Evolutionary conservation across 148 eudicot genomes (phyloP).

Genomic region (Cornus controversa): DNA sequence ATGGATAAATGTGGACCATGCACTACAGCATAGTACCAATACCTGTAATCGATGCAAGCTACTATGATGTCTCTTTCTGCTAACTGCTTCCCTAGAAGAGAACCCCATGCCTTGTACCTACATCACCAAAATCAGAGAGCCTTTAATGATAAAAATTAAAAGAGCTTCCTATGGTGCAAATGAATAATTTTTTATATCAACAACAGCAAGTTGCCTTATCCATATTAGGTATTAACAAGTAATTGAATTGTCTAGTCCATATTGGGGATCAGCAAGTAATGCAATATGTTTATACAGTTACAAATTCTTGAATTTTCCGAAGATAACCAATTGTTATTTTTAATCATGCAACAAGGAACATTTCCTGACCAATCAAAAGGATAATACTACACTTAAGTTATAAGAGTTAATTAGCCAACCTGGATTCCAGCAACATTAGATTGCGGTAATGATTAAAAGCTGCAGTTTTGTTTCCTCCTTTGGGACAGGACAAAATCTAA

Average conservation of each 20-base stretch:
- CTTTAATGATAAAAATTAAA: not conserved
- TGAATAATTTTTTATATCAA: not conserved
- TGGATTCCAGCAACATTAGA: not conserved
- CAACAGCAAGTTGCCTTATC: not conserved
- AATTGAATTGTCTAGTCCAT: not conserved
- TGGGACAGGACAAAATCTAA: not conserved
- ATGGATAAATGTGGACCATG: not conserved
- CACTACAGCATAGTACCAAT: constrained; percentile 10
- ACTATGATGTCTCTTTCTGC: constrained; percentile 90
- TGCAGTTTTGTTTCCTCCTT: not conserved
- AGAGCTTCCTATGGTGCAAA: not conserved
- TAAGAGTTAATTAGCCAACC: not conserved
- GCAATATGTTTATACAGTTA: not conserved
- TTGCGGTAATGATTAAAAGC: not conserved
- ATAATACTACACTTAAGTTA: not conserved
- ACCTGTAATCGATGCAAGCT: constrained; percentile 98
- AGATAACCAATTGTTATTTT: not conserved
- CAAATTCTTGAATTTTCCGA: not conserved
- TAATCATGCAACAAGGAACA: not conserved
- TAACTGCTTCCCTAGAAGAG: constrained; percentile 84
- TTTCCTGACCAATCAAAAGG: not conserved
- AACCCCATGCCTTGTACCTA: constrained; percentile 99
- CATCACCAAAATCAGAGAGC: constrained; percentile 12
- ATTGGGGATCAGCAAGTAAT: not conserved
- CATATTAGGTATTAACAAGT: not conserved